Evolutionary conservation across 129 eudicot species (phyloP), one percentile per base, ranked within the genome.

Genomic region (Dittrichia graveolens): DNA sequence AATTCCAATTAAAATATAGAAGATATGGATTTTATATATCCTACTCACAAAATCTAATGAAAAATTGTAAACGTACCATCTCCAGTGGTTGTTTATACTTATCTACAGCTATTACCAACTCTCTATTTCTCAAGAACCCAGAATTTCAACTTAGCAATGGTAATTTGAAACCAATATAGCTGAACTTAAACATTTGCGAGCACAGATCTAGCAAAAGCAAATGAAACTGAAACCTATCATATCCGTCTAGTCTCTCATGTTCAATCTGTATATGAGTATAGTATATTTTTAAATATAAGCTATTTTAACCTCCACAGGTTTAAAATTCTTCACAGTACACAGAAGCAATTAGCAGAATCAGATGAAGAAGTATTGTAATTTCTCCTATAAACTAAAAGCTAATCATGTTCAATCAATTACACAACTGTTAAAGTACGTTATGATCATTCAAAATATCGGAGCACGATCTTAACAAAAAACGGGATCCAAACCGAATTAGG

Each of bases 401-500:
- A 75, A 75, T 45, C 18, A 44, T 42, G 12, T 18, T 10, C 49
- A 49, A 61, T 61, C 46, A n/a, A 61, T 45, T 37, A 15, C 37
- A 50, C 59, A 47, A 15, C 16, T 38, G 8, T 46, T 57, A 4
- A 71, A 43, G 6, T 57, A 58, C 11, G 42, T 58, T 46, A 9
- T 61, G 14, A 12, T 45, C 42, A 65, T 12, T 61, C 53, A 38
- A 50, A 14, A 65, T 24, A 65, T 4, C 8, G 2, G 52, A n/a
- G 11, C 74, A 55, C 62, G 66, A 54, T 66, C 47, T 63, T 7
- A 47, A 37, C 1, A 73, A 15, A 75, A 75, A 44, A 12, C 40
- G 67, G 41, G 58, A 75, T 54, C 74, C 24, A 65, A 18, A 56
- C 65, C 58, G 56, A 57, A 75, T 66, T 55, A 55, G 67, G 74